Percentiles rank a stretch among this genome's conserved stretches.
phyloP scores from a whole-genome alignment of 169 alveolate species.

The Plasmodium cynomolgi region DNA sequence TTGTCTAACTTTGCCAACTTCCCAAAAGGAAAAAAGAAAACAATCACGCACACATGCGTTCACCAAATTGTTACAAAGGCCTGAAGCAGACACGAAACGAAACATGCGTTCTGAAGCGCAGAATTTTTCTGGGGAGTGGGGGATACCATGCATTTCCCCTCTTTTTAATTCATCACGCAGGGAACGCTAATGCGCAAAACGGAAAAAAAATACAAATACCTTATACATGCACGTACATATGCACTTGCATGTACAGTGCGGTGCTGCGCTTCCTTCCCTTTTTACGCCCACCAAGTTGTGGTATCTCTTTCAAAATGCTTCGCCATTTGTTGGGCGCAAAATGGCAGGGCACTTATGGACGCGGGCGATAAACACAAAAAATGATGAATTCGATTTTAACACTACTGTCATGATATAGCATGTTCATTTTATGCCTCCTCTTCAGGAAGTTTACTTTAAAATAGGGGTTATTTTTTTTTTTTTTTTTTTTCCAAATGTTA shows the following conservation, averaged over 20 bases:
- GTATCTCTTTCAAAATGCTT: background rate
- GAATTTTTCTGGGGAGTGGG: constrained; percentile 12
- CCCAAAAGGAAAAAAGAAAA: background rate
- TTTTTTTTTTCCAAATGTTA: background rate
- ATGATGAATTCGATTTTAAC: background rate
- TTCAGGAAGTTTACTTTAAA: background rate
- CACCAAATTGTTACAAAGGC: background rate
- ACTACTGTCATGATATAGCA: background rate
- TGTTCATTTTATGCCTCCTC: background rate
- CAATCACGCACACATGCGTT: background rate
- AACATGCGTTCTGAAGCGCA: background rate
- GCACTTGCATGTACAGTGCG: background rate
- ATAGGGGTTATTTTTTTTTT: background rate
- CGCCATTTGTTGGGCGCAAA: background rate
- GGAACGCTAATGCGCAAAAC: background rate
- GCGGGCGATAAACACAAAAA: background rate
- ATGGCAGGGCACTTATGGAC: background rate
- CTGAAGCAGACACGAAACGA: background rate
- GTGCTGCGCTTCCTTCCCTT: background rate
- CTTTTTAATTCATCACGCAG: background rate
- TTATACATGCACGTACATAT: background rate
- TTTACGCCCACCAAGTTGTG: background rate
- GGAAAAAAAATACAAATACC: background rate
- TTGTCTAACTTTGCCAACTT: background rate
- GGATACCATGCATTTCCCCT: background rate